Conservation (phyloP, 2,329 filamentous ascomycete species). For the Berkeleyomyces basicola region DNA sequence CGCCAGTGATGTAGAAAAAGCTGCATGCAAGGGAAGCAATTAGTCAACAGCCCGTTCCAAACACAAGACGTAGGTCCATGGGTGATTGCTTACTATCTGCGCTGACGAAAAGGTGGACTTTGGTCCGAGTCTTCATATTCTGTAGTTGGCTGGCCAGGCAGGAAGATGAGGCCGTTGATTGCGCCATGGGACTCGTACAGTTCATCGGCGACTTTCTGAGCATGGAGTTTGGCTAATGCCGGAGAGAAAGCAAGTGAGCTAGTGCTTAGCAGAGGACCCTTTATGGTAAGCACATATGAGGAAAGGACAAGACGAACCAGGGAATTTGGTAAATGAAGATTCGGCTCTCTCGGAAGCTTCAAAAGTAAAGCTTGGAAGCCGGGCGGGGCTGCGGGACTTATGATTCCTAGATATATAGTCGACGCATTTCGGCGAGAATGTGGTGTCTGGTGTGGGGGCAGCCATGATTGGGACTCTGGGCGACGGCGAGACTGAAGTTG, state of each 20-base stretch:
- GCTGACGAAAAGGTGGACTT: slow-evolving; percentile 37
- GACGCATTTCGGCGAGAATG: not conserved
- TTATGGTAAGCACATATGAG: not conserved
- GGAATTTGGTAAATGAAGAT: slow-evolving; percentile 1
- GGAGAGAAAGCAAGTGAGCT: slow-evolving; percentile 1
- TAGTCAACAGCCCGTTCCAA: slow-evolving; percentile 9
- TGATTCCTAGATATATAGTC: not conserved
- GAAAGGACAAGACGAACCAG: not conserved
- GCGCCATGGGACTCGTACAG: slow-evolving; percentile 23
- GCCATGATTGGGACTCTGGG: not conserved
- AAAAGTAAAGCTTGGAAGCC: not conserved
- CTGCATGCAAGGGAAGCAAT: slow-evolving; percentile 19
- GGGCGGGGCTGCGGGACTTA: not conserved
- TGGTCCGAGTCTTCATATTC: slow-evolving; percentile 44
- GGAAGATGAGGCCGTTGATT: slow-evolving; percentile 35
- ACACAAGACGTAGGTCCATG: not conserved
- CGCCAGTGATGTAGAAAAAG: slow-evolving; percentile 43
- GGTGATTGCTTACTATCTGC: slow-evolving; percentile 34
- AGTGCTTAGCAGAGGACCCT: not conserved
- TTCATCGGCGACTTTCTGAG: slow-evolving; percentile 36
- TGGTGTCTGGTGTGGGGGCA: not conserved
- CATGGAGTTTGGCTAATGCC: slow-evolving; percentile 35
- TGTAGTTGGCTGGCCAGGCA: slow-evolving; percentile 34
- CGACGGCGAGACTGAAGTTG: not conserved
- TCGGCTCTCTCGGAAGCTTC: not conserved